Evolutionary conservation across 257 asterid species (phyloP).

Genomic region (Henckelia pumila): DNA sequence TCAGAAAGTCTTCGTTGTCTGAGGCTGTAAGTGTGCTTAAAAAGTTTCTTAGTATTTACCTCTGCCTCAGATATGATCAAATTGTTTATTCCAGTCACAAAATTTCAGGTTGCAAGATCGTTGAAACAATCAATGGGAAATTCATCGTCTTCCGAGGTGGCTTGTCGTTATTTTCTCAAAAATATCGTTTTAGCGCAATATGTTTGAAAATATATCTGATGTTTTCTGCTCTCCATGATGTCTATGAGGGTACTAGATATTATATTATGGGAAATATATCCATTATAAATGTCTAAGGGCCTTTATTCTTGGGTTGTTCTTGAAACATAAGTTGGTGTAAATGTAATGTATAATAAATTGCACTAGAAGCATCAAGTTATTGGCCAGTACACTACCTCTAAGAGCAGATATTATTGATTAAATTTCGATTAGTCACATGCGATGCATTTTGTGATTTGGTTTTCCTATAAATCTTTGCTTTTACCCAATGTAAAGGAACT

Average conservation of each 20-base stretch:
- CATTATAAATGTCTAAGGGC: too few species aligned
- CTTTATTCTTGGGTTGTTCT: too few species aligned
- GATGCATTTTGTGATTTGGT: constrained; percentile 10
- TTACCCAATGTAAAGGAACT: not conserved
- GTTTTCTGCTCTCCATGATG: constrained; percentile 6
- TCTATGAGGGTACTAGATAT: not conserved
- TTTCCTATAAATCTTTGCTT: constrained; percentile 14
- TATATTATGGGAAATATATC: not conserved
- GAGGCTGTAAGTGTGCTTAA: constrained; percentile 53
- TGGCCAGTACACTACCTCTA: not conserved
- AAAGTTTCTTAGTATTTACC: constrained; percentile 7
- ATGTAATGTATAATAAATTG: not conserved
- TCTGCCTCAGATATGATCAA: constrained; percentile 15
- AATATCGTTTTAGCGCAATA: not conserved
- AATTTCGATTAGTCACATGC: not conserved
- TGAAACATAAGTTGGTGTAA: not conserved
- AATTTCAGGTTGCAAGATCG: constrained; percentile 47
- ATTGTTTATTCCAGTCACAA: constrained; percentile 8
- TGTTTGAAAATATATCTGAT: not conserved
- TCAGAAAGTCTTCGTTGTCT: constrained; percentile 36
- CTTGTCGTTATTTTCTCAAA: constrained; percentile 2
- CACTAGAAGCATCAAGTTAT: not conserved
- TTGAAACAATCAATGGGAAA: constrained; percentile 46
- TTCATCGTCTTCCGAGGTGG: constrained; percentile 52
- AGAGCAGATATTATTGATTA: constrained; percentile 1